phyloP scores from a whole-genome alignment of 1,284 basidiomycete genomes.

The Somion occarium region DNA sequence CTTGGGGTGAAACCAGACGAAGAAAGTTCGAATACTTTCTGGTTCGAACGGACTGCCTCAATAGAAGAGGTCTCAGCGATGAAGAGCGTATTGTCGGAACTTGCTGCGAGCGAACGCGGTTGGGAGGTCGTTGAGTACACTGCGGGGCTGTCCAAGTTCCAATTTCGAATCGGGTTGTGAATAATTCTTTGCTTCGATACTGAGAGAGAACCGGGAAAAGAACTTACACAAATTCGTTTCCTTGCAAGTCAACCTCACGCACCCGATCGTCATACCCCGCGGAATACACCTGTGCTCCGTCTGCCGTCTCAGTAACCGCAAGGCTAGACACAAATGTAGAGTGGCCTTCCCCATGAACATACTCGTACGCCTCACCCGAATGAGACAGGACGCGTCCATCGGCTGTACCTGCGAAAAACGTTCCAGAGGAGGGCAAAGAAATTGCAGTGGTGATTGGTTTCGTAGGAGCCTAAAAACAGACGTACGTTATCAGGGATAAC shows the following conservation, averaged over 20 bases:
- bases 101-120: constrained; percentile 65
- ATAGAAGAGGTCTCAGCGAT: constrained; percentile 64
- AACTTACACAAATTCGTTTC: constrained; percentile 53
- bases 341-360: constrained; percentile 66
- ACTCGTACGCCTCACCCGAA: constrained; percentile 41
- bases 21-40: constrained; percentile 54
- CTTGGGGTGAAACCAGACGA: constrained; percentile 48
- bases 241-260: constrained; percentile 49
- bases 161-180: no score
- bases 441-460: constrained; percentile 72
- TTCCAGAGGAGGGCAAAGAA: constrained; percentile 35
- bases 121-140: constrained; percentile 53
- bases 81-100: constrained; percentile 66
- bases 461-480: constrained; percentile 68
- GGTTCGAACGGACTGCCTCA: constrained; percentile 66
- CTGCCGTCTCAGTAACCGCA: constrained; percentile 39
- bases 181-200: no score
- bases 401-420: constrained; percentile 80
- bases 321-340: constrained; percentile 70
- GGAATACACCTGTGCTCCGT: constrained; percentile 54
- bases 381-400: constrained; percentile 79
- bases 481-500: not conserved
- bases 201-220: no score
- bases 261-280: constrained; percentile 80
- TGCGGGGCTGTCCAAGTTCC: constrained; percentile 47